Conservation (phyloP, 1,139 yeast genomes). For the Geotrichum macrosporum region DNA sequence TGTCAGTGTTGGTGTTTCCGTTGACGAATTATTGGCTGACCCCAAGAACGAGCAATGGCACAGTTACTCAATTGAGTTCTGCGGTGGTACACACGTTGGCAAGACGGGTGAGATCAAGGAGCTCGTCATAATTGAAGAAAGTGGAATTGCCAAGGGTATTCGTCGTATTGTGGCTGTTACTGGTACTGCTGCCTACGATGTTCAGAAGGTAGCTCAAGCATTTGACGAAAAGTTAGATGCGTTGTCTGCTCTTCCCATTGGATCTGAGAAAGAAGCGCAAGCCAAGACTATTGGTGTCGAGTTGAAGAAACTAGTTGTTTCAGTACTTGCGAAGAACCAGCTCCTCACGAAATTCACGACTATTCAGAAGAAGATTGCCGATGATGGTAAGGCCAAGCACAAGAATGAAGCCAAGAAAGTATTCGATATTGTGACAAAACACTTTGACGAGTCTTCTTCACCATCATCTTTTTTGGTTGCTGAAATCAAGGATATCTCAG, state of each 20-base stretch:
- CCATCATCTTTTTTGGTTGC: conserved; percentile 56
- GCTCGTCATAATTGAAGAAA: conserved; percentile 83
- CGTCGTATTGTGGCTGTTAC: conserved; percentile 97
- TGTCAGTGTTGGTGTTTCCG: conserved; percentile 89
- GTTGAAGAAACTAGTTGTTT: conserved; percentile 74
- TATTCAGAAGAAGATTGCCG: conserved; percentile 82
- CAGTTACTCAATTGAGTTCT: conserved; percentile 80
- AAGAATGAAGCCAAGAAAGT: conserved; percentile 84
- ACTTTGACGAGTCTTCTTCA: conserved; percentile 51
- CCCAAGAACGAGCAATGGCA: conserved; percentile 75
- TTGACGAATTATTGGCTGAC: conserved; percentile 67
- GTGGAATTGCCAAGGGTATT: conserved; percentile 97
- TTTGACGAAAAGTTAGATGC: conserved; percentile 58
- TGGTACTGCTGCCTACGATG: conserved; percentile 84
- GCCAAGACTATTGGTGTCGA: conserved; percentile 81
- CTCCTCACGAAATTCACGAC: conserved; percentile 69
- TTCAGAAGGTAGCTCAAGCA: conserved; percentile 74
- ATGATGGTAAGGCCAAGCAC: conserved; percentile 78
- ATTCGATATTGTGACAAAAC: conserved; percentile 68
- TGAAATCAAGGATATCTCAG: conserved; percentile 55
- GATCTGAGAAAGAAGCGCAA: conserved; percentile 71
- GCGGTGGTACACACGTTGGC: conserved; percentile 98
- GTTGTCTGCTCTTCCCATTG: conserved; percentile 53
- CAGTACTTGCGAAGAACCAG: conserved; percentile 74
- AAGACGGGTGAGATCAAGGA: conserved; percentile 92